Evolutionary conservation across 371 early-diverging fungal genomes (phyloP).

Genomic region (Saksenaea vasiformis): DNA sequence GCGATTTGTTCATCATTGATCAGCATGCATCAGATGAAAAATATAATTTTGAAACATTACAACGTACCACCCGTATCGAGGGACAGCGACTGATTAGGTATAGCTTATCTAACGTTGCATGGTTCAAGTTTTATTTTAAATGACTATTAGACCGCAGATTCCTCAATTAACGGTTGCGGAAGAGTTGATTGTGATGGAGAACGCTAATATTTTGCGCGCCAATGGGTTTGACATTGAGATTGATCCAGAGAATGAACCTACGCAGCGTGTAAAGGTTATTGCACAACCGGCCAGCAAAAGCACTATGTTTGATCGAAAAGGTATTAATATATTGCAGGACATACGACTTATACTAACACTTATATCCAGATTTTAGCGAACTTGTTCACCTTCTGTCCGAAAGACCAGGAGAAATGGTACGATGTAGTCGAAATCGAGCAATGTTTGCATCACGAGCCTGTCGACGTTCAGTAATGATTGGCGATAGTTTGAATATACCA

Average conservation of each 20-base stretch:
- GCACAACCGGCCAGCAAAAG: constrained; percentile 69
- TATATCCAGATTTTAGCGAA: constrained; percentile 68
- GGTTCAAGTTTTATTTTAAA: not conserved
- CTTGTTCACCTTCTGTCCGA: constrained; percentile 55
- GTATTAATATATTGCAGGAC: constrained; percentile 21
- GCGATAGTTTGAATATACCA: constrained; percentile 63
- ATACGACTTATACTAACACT: too few species aligned
- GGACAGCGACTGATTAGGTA: constrained; percentile 61
- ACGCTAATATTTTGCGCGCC: constrained; percentile 64
- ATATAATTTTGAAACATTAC: constrained; percentile 89
- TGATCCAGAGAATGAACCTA: constrained; percentile 59
- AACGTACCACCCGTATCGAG: constrained; percentile 58
- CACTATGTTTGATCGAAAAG: constrained; percentile 60
- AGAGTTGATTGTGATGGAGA: constrained; percentile 78
- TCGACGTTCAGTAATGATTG: constrained; percentile 79
- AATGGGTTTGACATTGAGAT: constrained; percentile 82
- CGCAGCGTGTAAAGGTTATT: constrained; percentile 62
- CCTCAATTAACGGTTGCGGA: constrained; percentile 80
- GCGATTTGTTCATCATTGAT: constrained; percentile 93
- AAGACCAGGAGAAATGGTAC: constrained; percentile 54
- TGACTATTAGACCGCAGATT: constrained; percentile 27
- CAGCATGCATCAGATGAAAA: constrained; percentile 99
- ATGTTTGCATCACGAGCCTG: constrained; percentile 84
- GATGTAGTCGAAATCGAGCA: constrained; percentile 62
- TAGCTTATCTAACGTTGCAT: not conserved